Evolutionary conservation across 2,329 filamentous ascomycete species (phyloP), one percentile per base, ranked within the genome.

Genomic region (Mollisia scopiformis): DNA sequence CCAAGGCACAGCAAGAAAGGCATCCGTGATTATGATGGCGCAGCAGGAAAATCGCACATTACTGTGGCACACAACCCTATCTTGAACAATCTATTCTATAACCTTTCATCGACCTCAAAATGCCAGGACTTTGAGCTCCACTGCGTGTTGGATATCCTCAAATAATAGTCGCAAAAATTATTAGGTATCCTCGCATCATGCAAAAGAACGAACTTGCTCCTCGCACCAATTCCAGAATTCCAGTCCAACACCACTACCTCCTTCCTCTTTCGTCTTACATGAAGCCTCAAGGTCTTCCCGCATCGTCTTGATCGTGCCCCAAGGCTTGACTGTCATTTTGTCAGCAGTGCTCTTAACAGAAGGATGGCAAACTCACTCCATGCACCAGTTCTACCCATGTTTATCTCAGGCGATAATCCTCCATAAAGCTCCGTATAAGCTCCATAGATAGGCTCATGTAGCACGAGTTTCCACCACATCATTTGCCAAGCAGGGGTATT

Each of bases 211-310:
- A 6, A 75, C 71, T 62, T 78, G 73, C 39, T 75, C 71, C 61
- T 80, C 78, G 43, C 69, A 73, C 77, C 76, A 80, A 13, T 76
- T 71, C 78, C 77, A 80, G 58, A 80, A 78, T 53, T 71, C 70
- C 49, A 69, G 61, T 1, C 73, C 75, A 41, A 72, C 72, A 1
- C 74, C 76, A 2, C 67, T 75, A 2, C 77, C 75, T 6, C 75
- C 76, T 61, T 78, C 74, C 14, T 68, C 70, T 57, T 72, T 63
- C 7, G 70, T 50, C 58, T 70, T 74, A 0, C 71, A 70, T 8
- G 68, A 73, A 2, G 70, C 61, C 1, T 67, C 62, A 13, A 77
- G 51, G 61, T 77, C 76, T 28, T 64, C 59, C 10, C 74, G 68
- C 31, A 75, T 71, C 25, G 68, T 57, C 46, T 58, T 55, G 55